Evolutionary conservation across 73 alveolate species (phyloP).

Genomic region (Blepharisma stoltei): DNA sequence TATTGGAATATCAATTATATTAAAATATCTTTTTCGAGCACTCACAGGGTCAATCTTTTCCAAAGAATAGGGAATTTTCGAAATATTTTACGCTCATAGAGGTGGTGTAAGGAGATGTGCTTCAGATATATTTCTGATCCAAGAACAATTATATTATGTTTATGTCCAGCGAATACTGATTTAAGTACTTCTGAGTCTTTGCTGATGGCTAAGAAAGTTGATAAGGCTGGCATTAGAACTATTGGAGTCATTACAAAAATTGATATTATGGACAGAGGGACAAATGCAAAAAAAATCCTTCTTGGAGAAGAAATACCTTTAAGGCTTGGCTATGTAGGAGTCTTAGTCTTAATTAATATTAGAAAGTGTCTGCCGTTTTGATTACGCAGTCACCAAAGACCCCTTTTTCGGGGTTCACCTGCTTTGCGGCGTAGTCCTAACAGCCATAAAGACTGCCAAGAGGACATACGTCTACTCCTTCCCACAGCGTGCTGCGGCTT

Average conservation of each 20-base stretch:
- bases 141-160: constrained; percentile 77
- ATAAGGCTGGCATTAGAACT: constrained; percentile 64
- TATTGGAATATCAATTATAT: constrained; percentile 60
- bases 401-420: too few relatives aligned
- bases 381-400: too few relatives aligned
- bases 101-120: constrained; percentile 87
- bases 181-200: constrained; percentile 68
- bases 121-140: constrained; percentile 69
- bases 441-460: too few relatives aligned
- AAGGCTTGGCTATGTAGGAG: constrained; percentile 69
- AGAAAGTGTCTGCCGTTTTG: constrained; percentile 71
- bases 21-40: too few relatives aligned
- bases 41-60: too few relatives aligned
- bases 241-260: constrained; percentile 73
- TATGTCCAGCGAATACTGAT: constrained; percentile 70
- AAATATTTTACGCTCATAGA: constrained; percentile 34
- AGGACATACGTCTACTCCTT: too few relatives aligned
- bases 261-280: constrained; percentile 96
- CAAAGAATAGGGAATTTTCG: constrained; percentile 59
- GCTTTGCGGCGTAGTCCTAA: too few relatives aligned
- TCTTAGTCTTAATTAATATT: constrained; percentile 89
- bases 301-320: constrained; percentile 73
- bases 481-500: too few relatives aligned
- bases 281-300: constrained; percentile 91
- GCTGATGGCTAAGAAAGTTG: constrained; percentile 59